Percentiles rank a stretch among this genome's conserved stretches.
Evolutionary conservation across 169 alveolate genomes (phyloP).

Genomic region (Eimeria necatrix): DNA sequence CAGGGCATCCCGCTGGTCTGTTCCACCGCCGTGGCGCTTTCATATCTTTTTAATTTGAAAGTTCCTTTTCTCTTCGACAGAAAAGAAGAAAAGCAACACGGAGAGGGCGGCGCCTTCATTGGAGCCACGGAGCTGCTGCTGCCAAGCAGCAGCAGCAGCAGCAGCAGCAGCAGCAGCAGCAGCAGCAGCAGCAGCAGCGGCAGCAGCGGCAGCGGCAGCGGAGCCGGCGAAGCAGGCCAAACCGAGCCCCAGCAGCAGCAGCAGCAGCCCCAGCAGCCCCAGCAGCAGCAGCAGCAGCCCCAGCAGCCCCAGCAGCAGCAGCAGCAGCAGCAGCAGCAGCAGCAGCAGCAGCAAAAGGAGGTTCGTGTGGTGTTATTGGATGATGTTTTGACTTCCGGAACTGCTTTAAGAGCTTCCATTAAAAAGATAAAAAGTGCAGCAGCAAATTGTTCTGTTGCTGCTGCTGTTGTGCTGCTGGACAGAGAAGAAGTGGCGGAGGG

Average conservation of each 20-base stretch:
- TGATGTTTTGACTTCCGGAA: background rate
- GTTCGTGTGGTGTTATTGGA: too few species aligned
- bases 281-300: background rate
- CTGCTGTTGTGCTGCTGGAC: background rate
- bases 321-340: too few species aligned
- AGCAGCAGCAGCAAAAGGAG: slow-evolving; percentile 14
- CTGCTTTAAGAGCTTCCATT: background rate
- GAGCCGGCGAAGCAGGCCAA: background rate
- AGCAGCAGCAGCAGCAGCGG: background rate
- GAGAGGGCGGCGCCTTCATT: too few species aligned
- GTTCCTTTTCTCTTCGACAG: background rate
- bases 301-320: slow-evolving; percentile 31
- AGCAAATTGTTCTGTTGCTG: background rate
- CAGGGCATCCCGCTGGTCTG: too few species aligned
- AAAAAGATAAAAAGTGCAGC: background rate
- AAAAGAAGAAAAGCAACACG: background rate
- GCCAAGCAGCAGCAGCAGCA: slow-evolving; percentile 21
- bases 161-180: background rate
- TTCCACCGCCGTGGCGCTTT: too few species aligned
- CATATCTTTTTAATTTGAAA: background rate
- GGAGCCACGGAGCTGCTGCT: background rate
- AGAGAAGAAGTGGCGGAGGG: background rate
- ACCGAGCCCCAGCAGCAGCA: background rate
- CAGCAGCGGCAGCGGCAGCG: background rate
- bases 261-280: slow-evolving; percentile 2